Conservation (phyloP, 2,329 filamentous ascomycete genomes). For the Plectosphaerella plurivora region DNA sequence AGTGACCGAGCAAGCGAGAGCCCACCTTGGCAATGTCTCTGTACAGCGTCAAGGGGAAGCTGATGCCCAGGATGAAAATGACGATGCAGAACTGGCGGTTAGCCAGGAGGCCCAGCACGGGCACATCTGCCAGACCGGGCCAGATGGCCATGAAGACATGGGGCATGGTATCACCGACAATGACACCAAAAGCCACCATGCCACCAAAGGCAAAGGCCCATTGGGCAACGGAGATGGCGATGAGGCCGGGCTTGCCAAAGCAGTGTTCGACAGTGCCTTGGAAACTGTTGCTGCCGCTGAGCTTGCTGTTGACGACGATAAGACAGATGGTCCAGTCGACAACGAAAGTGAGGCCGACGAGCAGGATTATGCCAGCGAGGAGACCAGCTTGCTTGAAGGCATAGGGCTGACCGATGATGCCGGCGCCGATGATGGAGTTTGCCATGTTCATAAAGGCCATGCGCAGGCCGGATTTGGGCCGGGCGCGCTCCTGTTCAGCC, state of each 20-base stretch:
- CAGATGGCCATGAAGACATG: constrained; percentile 82
- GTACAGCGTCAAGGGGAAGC: constrained; percentile 88
- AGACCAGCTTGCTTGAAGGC: constrained; percentile 92
- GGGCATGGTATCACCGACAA: constrained; percentile 94
- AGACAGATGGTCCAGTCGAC: constrained; percentile 97
- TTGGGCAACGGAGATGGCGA: constrained; percentile 86
- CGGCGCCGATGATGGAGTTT: constrained; percentile 87
- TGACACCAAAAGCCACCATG: constrained; percentile 97
- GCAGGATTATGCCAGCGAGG: constrained; percentile 70
- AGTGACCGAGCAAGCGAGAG: not conserved
- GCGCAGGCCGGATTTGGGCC: constrained; percentile 79
- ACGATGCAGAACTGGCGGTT: constrained; percentile 81
- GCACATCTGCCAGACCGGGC: constrained; percentile 65
- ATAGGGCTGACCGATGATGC: constrained; percentile 83
- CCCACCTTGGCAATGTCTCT: constrained; percentile 90
- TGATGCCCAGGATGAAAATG: constrained; percentile 80
- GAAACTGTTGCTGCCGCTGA: constrained; percentile 90
- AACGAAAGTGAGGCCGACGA: constrained; percentile 73
- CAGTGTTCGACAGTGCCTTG: constrained; percentile 95
- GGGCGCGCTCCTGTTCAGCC: constrained; percentile 49
- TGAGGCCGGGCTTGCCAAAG: constrained; percentile 80
- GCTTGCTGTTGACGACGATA: constrained; percentile 95
- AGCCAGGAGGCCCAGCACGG: constrained; percentile 77
- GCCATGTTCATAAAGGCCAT: constrained; percentile 99
- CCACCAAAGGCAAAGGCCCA: constrained; percentile 99